These are phyloP conservation scores for Leccinum longicurvipes DNA, from an alignment of 768 basidiomycete genomes.

Conservation along the genomic window DNA sequence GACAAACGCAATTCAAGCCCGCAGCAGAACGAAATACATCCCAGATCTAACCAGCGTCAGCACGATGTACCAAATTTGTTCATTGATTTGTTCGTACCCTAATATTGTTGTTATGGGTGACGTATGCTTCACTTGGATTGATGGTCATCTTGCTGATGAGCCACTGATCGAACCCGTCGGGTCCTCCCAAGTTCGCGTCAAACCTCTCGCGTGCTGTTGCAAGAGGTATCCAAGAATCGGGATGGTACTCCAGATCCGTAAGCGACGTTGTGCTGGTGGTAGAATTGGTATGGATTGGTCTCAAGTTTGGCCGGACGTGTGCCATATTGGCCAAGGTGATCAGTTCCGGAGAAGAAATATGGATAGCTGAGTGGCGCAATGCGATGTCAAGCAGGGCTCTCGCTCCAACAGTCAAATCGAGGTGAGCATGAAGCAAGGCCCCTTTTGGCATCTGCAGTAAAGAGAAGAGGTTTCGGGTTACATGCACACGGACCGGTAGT, in stretches of 20 bases:
- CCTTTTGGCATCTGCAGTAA: slow-evolving; percentile 72
- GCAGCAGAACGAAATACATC: slow-evolving; percentile 63
- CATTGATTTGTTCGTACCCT: slow-evolving; percentile 41
- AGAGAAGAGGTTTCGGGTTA: neutral
- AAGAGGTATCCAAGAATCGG: slow-evolving; percentile 54
- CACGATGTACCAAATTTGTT: neutral
- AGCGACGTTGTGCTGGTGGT: slow-evolving; percentile 25
- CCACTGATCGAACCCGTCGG: slow-evolving; percentile 68
- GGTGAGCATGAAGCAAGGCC: slow-evolving; percentile 67
- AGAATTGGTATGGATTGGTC: slow-evolving; percentile 38
- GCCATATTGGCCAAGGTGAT: slow-evolving; percentile 42
- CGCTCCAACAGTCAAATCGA: slow-evolving; percentile 69
- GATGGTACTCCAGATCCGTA: slow-evolving; percentile 39
- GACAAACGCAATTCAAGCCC: slow-evolving; percentile 43
- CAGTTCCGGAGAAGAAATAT: slow-evolving; percentile 46
- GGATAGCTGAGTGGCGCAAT: slow-evolving; percentile 54
- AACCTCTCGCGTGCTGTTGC: slow-evolving; percentile 53
- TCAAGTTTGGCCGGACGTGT: slow-evolving; percentile 50
- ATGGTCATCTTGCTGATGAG: slow-evolving; percentile 58
- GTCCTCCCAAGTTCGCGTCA: slow-evolving; percentile 49
- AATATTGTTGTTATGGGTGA: slow-evolving; percentile 64
- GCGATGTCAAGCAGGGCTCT: slow-evolving; percentile 51
- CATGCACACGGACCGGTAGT: neutral
- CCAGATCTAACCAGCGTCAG: slow-evolving; percentile 57
- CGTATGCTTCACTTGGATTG: slow-evolving; percentile 68